Conservation (phyloP, 495 filamentous ascomycete genomes). For the Saxispiralis lemnorum region DNA sequence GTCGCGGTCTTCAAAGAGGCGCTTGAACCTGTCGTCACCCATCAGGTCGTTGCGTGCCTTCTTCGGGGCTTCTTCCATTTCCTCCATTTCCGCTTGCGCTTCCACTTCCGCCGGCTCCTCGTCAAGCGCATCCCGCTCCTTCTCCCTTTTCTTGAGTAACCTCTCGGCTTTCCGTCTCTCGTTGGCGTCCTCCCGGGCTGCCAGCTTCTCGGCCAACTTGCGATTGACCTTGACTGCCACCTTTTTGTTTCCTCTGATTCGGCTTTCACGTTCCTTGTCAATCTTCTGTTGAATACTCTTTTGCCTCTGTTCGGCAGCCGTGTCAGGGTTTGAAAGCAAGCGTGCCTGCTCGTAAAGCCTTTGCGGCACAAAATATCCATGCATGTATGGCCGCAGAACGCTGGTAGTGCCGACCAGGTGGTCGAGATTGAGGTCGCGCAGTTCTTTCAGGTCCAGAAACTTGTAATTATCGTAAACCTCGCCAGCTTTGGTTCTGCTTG, state of each 20-base stretch:
- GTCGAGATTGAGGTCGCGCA: slow-evolving; percentile 60
- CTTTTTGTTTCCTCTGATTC: slow-evolving; percentile 85
- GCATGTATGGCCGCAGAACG: slow-evolving; percentile 86
- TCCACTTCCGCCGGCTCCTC: slow-evolving; percentile 19
- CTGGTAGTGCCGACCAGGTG: slow-evolving; percentile 77
- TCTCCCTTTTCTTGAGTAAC: slow-evolving; percentile 38
- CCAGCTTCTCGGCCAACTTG: slow-evolving; percentile 63
- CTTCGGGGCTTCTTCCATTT: background rate
- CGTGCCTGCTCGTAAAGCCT: slow-evolving; percentile 86
- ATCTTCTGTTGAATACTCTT: slow-evolving; percentile 83
- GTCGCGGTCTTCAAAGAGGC: slow-evolving; percentile 80
- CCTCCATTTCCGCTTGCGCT: slow-evolving; percentile 10
- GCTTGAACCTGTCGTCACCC: slow-evolving; percentile 66
- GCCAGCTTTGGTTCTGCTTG: slow-evolving; percentile 24
- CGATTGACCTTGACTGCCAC: slow-evolving; percentile 80
- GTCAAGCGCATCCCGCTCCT: slow-evolving; percentile 6
- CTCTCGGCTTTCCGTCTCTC: slow-evolving; percentile 45
- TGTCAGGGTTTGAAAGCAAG: slow-evolving; percentile 76
- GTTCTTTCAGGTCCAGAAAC: slow-evolving; percentile 74
- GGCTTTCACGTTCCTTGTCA: slow-evolving; percentile 77
- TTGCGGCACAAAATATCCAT: slow-evolving; percentile 91
- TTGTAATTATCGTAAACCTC: slow-evolving; percentile 97
- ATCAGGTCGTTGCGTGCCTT: slow-evolving; percentile 32
- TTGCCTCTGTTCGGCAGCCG: slow-evolving; percentile 74
- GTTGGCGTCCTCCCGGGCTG: slow-evolving; percentile 63